Evolutionary conservation across 805 yeast species (phyloP), one percentile per base, ranked within the genome.

Genomic region (Cyberlindnera xylosilytica): DNA sequence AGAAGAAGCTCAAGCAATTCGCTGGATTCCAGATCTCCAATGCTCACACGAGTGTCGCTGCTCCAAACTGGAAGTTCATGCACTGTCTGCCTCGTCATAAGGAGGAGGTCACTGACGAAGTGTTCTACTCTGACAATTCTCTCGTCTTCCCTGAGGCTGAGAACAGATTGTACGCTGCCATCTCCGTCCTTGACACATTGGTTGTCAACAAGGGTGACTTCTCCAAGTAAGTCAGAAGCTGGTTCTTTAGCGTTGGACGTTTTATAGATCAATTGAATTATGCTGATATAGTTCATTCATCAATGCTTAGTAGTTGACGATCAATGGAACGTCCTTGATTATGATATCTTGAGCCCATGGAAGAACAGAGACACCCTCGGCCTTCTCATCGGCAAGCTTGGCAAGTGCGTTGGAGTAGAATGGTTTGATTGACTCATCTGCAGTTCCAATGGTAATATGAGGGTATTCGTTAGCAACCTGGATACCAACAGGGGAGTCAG

Each of bases 11-110:
- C 53, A 71, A 80, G 57, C 90, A 88, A 65, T 93, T 93, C 62
- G 74, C 70, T 13, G 96, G 95, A 1, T 93, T 82, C 73, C 97
- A 88, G 68, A 83, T 93, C 45, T 81, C 88, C 29, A 62, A 70
- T 15, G 81, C 79, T 24, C 69, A 90, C 69, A 76, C 85, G 20
- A 42, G 57, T 11, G 58, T 68, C 12, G 86, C 87, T 6, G 76
- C 75, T 34, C 83, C 85, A 34, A 73, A 73, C 43, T 91, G 91
- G 86, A 87, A 80, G 62, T 93, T 93, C 67, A 90, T 93, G 98
- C 99, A 93, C 64, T 93, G 99, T 65, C 73, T 93, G 53, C 99
- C 99, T 51, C 83, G 99, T 67, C 96, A 93, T 56, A 76, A 79
- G 20, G 97, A 90, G 63, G 99, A 93, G 66, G 99, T 93, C 28